Conservation (phyloP, 352 stramenopile species). For the Pythium rishiriense region DNA sequence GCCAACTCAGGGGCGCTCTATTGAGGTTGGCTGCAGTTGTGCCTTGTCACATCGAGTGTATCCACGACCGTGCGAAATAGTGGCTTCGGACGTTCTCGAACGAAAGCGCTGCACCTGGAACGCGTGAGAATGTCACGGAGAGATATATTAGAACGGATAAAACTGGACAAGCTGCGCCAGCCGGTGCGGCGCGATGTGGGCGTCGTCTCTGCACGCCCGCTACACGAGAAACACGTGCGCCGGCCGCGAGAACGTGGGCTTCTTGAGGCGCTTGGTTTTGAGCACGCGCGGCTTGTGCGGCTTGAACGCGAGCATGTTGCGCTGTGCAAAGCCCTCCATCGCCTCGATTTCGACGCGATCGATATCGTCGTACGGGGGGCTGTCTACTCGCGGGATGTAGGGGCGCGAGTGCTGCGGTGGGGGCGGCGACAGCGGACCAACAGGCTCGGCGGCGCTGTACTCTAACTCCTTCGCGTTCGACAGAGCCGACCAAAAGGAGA, state of each 20-base stretch:
- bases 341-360: constrained; percentile 16
- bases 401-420: not conserved
- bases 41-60: constrained; percentile 23
- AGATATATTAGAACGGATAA: not conserved
- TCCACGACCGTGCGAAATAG: not conserved
- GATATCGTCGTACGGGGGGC: not conserved
- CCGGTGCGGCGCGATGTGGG: not conserved
- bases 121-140: not conserved
- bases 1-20: constrained; percentile 21
- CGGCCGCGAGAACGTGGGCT: not conserved
- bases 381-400: not conserved
- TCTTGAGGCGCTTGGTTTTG: constrained; percentile 24
- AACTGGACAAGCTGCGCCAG: not conserved
- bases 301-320: constrained; percentile 27
- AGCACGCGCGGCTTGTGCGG: constrained; percentile 21
- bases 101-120: not conserved
- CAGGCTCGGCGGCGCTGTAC: not conserved
- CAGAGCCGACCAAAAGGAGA: constrained; percentile 15
- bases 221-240: constrained; percentile 5
- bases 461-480: constrained; percentile 4
- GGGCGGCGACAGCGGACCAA: not conserved
- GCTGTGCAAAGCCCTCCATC: constrained; percentile 14
- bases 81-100: not conserved
- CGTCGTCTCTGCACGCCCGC: not conserved
- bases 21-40: constrained; percentile 15